Base-by-base conservation (phyloP, 2,329 filamentous ascomycete genomes). In the Myrmaecium sp. region DNA sequence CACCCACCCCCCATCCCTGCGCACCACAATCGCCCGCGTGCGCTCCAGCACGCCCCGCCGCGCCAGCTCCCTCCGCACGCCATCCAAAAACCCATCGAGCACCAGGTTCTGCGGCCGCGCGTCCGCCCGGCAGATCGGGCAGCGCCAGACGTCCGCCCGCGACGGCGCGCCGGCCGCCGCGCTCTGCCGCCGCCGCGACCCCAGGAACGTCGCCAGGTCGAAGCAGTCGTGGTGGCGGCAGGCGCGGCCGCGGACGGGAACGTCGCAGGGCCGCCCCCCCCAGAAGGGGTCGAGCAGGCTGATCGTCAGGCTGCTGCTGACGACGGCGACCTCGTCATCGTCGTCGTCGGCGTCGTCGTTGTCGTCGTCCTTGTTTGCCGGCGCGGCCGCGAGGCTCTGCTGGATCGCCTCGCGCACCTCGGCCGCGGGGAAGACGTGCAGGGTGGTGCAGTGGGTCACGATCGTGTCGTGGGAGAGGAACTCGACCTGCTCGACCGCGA, bases 141-240 rank as follows among this genome's bases (percentile, higher is more conserved):
- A 98, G 35, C 67, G 75, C 83, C 84, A 94, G 27, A 69, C 67
- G 41, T 89, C 80, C 1, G 67, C 58, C 29, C 64, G 52, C 2
- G 47, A 40, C 0, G 27, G 35, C 19, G 43, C 35, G 9, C 36
- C 38, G 10, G 39, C 38, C n/a, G n/a, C n/a, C n/a, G n/a, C n/a
- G n/a, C n/a, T n/a, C 9, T 35, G 31, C 8, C 29, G 32, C 21
- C 33, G 48, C 10, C 80, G 69, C 4, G 75, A 80, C 9, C 60
- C 50, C 6, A 98, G 64, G 57, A 81, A 95, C 1, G 69, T 84
- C 12, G 77, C 66, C 5, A 94, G 68, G 46, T 95, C 86, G 44
- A 95, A 94, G 44, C 83, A 93, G 44, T 94, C 81, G 18, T 75
- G 57, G 44, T 98, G 86, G 14, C 58, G 57, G 47, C 89, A 98